Base-by-base conservation (phyloP, 495 filamentous ascomycete species). In the Penicillium atrosanguineum region DNA sequence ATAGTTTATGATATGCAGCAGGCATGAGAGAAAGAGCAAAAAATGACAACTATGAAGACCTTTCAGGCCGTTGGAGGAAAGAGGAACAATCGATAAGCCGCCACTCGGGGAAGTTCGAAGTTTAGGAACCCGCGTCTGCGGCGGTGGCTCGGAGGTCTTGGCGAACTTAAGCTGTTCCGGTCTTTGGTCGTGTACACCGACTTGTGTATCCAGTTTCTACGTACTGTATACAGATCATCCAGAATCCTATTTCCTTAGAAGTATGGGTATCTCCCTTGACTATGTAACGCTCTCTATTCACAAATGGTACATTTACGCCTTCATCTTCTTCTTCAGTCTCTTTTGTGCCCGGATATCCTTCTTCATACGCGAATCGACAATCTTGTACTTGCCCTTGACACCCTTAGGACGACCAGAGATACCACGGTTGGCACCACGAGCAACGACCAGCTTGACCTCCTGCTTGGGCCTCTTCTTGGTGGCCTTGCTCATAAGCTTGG, bases 301-400 rank as follows among this genome's bases (percentile, higher is more conserved):
- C 39, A 52, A 26, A 36, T 60, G 37, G 11, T 59, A 72, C 45
- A 64, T 67, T 53, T 71, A 64, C 3, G 50, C 23, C 69, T 79
- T 82, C 67, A 82, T 82, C 67, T 82, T 87, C 77, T 88, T 89
- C 41, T 83, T 83, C 52, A 83, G 61, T 64, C 94, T 84, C 82
- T 97, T 99, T 73, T 89, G 79, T 14, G 87, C 95, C 65, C 94
- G 82, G 48, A 93, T 83, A 79, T 99, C 94, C 86, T 99, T 99
- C 85, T 96, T 97, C 84, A 99, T 84, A 57, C 94, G 82, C 16
- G 88, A 75, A 77, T 99, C 94, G 55, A 99, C 94, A 79, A 99
- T 96, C 86, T 97, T 97, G 72, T 98, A 98, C 65, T 88, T 87
- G 36, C 94, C 94, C 82, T 97, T 98, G 46, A 97, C 93, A 48